Evolutionary conservation across 345 rosid species (phyloP).

Genomic region (Rhizophora mangle): DNA sequence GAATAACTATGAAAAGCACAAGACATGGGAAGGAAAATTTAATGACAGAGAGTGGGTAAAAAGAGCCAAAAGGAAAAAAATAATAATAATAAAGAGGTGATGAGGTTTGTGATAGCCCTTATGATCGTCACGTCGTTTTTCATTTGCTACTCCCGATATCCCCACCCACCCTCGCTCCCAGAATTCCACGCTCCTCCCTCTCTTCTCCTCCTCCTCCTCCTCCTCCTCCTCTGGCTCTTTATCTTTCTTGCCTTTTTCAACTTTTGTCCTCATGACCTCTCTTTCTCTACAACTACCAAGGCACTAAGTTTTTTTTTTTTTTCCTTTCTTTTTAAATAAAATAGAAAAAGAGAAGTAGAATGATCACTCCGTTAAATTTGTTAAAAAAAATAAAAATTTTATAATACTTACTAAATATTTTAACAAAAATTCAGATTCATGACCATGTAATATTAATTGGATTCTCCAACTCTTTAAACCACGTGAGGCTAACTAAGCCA

Average conservation of each 20-base stretch:
- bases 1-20: conserved; percentile 91
- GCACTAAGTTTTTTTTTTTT: background rate
- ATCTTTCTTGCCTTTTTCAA: background rate
- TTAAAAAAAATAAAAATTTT: background rate
- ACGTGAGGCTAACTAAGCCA: too few relatives aligned
- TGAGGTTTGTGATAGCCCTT: conserved; percentile 58
- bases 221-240: background rate
- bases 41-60: too few relatives aligned
- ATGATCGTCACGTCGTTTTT: conserved; percentile 89
- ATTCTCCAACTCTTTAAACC: too few relatives aligned
- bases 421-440: too few relatives aligned
- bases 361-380: too few relatives aligned
- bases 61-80: conserved; percentile 23
- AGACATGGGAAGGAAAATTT: conserved; percentile 29
- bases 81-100: conserved; percentile 41
- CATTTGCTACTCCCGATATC: conserved; percentile 65
- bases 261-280: conserved; percentile 4
- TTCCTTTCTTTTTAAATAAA: too few relatives aligned
- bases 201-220: conserved; percentile 9
- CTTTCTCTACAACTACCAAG: background rate
- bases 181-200: conserved; percentile 70
- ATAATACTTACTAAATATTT: too few relatives aligned
- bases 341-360: too few relatives aligned
- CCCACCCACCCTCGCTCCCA: conserved; percentile 33
- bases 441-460: too few relatives aligned